phyloP scores from a whole-genome alignment of 1,139 yeast species.

The Pichia inconspicua region DNA sequence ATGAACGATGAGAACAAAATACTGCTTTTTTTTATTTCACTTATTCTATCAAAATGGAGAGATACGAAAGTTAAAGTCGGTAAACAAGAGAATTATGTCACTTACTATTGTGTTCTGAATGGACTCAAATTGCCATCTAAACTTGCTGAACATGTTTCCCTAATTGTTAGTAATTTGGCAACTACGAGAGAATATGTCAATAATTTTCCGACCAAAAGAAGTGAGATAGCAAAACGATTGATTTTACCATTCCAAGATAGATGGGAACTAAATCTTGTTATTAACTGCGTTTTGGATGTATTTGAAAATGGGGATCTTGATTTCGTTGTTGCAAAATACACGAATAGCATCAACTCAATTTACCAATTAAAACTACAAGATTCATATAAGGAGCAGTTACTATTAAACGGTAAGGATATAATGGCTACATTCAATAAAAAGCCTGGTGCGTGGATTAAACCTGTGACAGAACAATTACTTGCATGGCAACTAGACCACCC shows the following conservation, averaged over 20 bases:
- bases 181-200: constrained; percentile 17
- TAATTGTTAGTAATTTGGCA: constrained; percentile 29
- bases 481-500: constrained; percentile 77
- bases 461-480: constrained; percentile 46
- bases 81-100: constrained; percentile 29
- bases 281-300: constrained; percentile 19
- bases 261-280: constrained; percentile 38
- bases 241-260: constrained; percentile 47
- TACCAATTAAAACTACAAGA: constrained; percentile 31
- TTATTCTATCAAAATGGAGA: constrained; percentile 45
- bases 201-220: constrained; percentile 33
- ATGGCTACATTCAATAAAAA: constrained; percentile 43
- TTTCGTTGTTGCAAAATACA: constrained; percentile 6
- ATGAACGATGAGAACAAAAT: constrained; percentile 26
- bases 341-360: constrained; percentile 19
- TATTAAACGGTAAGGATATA: constrained; percentile 65
- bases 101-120: constrained; percentile 38
- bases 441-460: constrained; percentile 83
- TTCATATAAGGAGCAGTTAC: constrained; percentile 41
- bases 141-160: constrained; percentile 46
- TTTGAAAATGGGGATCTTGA: constrained; percentile 13
- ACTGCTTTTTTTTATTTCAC: constrained; percentile 38
- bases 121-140: constrained; percentile 61
- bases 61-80: constrained; percentile 29
- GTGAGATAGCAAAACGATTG: constrained; percentile 50